Evolutionary conservation across 2,329 filamentous ascomycete genomes (phyloP), one percentile per base, ranked within the genome.

Genomic region (Fusarium duplospermum): DNA sequence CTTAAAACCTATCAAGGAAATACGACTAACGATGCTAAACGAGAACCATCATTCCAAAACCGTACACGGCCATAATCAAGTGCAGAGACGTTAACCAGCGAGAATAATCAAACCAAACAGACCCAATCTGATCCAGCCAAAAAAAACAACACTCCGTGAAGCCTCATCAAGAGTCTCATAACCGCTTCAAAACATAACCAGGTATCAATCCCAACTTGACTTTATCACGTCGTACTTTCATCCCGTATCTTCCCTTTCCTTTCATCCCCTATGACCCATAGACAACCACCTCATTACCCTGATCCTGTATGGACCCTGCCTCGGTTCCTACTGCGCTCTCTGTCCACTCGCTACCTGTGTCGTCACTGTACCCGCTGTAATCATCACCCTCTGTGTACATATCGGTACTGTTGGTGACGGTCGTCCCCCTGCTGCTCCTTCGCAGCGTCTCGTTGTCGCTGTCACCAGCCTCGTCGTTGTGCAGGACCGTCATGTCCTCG

Each of bases 371-470:
- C 57, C 83, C 82, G 64, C 81, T 82, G 57, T 83, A 82, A 6
- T 80, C 79, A 42, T 86, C 84, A 20, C 81, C 81, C 31, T 81
- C 81, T 7, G 77, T 81, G 70, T 80, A 84, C 78, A 76, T 79
- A 16, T 83, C 83, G 3, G 82, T 84, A 66, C 80, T 82, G 38
- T 80, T 81, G 1, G 84, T 86, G 40, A 88, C 82, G 40, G 87
- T 84, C 3, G 87, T 87, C 8, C 86, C 88, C 45, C 85, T 86
- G 13, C 84, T 80, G 72, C 87, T 89, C 45, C 87, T 81, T 47
- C 88, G 82, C 66, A 88, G 79, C 7, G 86, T 89, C 24, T 84
- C 86, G 2, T 83, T 80, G 36, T 93, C 90, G 76, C 87, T 91
- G 10, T 81, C 83, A 8, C 78, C 81, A 29, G 58, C 75, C 35